These are phyloP conservation scores for Vigna unguiculata DNA, from an alignment of 306 rosid species.

Conservation along the genomic window DNA sequence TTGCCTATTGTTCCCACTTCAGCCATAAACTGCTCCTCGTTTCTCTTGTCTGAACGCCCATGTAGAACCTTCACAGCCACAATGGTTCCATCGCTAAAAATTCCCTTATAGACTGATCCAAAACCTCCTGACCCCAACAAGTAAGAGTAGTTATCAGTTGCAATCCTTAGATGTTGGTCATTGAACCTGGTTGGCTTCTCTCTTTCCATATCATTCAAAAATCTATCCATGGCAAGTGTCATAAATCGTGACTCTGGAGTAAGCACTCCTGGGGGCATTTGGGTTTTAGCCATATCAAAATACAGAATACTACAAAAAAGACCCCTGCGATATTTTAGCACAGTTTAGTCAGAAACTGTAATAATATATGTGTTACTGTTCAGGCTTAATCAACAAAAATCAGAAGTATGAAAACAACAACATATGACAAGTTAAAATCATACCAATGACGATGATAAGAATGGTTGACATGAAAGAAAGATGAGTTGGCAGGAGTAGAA, in stretches of 20 bases:
- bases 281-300: no score
- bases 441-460: no score
- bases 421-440: no score
- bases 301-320: no score
- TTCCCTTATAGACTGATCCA: slow-evolving; percentile 45
- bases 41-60: slow-evolving; percentile 31
- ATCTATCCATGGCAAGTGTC: slow-evolving; percentile 42
- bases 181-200: slow-evolving; percentile 52
- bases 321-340: no score
- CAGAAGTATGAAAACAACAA: no score
- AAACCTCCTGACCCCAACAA: slow-evolving; percentile 44
- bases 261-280: no score
- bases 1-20: slow-evolving; percentile 32
- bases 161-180: slow-evolving; percentile 36
- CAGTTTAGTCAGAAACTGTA: no score
- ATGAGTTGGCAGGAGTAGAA: no score
- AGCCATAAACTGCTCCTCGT: slow-evolving; percentile 44
- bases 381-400: no score
- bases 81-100: slow-evolving; percentile 38
- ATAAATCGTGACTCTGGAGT: slow-evolving; percentile 20
- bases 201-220: slow-evolving; percentile 49
- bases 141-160: slow-evolving; percentile 48
- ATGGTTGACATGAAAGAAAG: no score
- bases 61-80: slow-evolving; percentile 50
- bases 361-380: no score